These are phyloP conservation scores for Mucor saturninus DNA, from an alignment of 371 early-diverging fungal species.

Conservation along the genomic window DNA sequence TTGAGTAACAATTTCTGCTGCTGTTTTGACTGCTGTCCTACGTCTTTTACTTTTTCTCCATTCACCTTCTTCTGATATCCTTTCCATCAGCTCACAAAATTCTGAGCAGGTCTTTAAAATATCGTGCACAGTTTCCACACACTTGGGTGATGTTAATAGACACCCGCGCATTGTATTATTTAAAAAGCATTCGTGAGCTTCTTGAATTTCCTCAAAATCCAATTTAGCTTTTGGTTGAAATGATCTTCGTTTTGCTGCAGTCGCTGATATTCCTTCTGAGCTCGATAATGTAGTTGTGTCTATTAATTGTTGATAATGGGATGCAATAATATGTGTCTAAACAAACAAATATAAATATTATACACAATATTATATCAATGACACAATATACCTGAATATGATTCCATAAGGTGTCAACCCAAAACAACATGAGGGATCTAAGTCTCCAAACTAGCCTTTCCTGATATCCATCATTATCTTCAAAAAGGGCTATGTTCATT, in stretches of 20 bases:
- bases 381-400: constrained; percentile 68
- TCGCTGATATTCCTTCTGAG: not conserved
- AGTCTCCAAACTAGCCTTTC: constrained; percentile 56
- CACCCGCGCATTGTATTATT: constrained; percentile 55
- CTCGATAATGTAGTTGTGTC: constrained; percentile 23
- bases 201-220: constrained; percentile 65
- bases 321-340: constrained; percentile 53
- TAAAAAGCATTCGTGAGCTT: constrained; percentile 55
- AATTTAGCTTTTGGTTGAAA: constrained; percentile 20
- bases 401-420: constrained; percentile 76
- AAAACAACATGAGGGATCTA: constrained; percentile 70
- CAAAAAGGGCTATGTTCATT: not conserved
- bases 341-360: constrained; percentile 41
- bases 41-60: constrained; percentile 34
- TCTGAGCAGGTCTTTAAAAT: constrained; percentile 44
- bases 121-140: constrained; percentile 36
- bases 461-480: constrained; percentile 29
- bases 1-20: constrained; percentile 44
- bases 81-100: constrained; percentile 47
- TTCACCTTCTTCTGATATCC: constrained; percentile 33
- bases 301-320: constrained; percentile 36
- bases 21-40: constrained; percentile 32
- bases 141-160: constrained; percentile 46
- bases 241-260: constrained; percentile 6
- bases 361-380: not conserved